Evolutionary conservation across 2,329 filamentous ascomycete genomes (phyloP), one percentile per base, ranked within the genome.

Genomic region (Rhexocercosporidium sp.): DNA sequence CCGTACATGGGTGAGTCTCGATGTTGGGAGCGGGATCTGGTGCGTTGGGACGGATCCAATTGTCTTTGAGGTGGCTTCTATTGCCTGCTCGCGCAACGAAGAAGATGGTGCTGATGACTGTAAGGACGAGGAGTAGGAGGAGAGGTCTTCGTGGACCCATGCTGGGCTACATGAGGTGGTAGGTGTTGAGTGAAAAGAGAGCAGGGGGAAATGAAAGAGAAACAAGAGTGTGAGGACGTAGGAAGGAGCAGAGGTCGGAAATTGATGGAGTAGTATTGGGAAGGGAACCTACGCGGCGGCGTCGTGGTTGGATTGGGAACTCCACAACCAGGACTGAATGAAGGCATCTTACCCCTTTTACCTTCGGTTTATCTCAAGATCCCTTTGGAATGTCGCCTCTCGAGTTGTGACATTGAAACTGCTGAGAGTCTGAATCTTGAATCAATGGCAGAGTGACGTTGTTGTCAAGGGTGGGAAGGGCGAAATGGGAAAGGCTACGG

Each of bases 141-240:
- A 73, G 62, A 64, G 59, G 65, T 64, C 72, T 59, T 60, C 68
- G 67, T 20, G 62, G 70, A 57, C 27, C 47, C 70, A 74, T 74
- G 46, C 46, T 69, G 46, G 53, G 27, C 69, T 66, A 71, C 64
- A 72, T 70, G 54, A 65, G 65, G 62, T 41, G 34, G 59, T 20
- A 39, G 41, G 41, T 25, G 12, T 8, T 18, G 20, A 3, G 22
- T 7, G 22, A 6, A 29, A n/a, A n/a, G n/a, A 39, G 20, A 29
- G 31, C n/a, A 34, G 14, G n/a, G 39, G 20, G 1, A 1, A n/a
- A n/a, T n/a, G 57, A 20, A 22, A 8, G 9, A 18, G 37, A 47
- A 34, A 20, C 1, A 41, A 20, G 9, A 25, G 4, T 7, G 57
- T 44, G 47, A 31, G n/a, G 12, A 54, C 14, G n/a, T 29, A 60